Evolutionary conservation across 2,329 filamentous ascomycete genomes (phyloP).

Genomic region (Talaromyces pinophilus): DNA sequence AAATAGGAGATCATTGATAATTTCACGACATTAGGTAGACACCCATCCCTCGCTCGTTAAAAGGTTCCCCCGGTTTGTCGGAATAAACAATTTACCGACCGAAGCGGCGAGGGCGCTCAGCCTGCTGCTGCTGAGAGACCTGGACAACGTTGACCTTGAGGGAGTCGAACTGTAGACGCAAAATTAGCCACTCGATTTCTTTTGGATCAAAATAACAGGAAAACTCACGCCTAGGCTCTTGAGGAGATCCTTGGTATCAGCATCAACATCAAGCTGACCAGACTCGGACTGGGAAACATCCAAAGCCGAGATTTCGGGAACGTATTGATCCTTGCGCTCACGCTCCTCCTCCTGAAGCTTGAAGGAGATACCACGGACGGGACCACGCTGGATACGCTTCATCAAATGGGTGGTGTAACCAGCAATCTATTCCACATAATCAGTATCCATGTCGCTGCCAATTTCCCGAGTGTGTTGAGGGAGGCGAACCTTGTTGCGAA

Average conservation of each 20-base stretch:
- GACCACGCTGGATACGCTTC: conserved; percentile 99
- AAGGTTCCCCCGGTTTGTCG: not conserved
- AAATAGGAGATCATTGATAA: not conserved
- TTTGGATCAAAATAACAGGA: not conserved
- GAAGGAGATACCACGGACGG: conserved; percentile 99
- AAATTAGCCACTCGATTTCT: not conserved
- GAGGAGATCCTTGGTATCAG: conserved; percentile 97
- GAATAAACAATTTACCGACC: conserved; percentile 36
- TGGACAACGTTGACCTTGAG: conserved; percentile 95
- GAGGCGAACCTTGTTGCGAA: conserved; percentile 86
- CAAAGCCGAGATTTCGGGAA: conserved; percentile 96
- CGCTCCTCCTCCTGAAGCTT: conserved; percentile 99
- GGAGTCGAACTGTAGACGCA: conserved; percentile 74
- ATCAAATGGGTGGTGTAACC: conserved; percentile 98
- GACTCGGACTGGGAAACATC: conserved; percentile 95
- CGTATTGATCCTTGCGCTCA: conserved; percentile 99
- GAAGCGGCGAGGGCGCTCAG: conserved; percentile 80
- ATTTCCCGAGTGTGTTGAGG: not conserved
- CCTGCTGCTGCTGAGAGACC: conserved; percentile 82
- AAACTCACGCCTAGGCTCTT: conserved; percentile 96
- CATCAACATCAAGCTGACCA: conserved; percentile 91
- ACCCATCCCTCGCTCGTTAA: conserved; percentile 10
- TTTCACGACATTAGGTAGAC: conserved; percentile 3
- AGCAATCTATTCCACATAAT: conserved; percentile 66
- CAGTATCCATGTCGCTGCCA: not conserved